Evolutionary conservation across 1,284 basidiomycete species (phyloP), one percentile per base, ranked within the genome.

Genomic region (Pyrrhoderma noxium): DNA sequence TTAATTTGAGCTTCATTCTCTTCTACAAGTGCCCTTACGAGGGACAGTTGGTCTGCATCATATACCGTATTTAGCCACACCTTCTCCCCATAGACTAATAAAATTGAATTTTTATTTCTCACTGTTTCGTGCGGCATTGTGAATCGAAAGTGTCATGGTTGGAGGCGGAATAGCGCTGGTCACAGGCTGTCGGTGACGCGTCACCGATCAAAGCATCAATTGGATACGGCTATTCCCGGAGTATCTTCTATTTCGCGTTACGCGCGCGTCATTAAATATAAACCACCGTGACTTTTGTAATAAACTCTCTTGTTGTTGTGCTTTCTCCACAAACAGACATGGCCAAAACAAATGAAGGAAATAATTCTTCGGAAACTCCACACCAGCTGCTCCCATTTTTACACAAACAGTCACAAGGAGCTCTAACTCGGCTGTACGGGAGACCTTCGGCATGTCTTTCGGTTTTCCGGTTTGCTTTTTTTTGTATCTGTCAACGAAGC

Each of bases 371-470:
- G 8, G 35, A 47, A 49, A 34, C 44, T 19, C 69, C 77, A 21
- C 86, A 90, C 63, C 71, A 79, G 2, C 66, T 89, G n/a, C 68
- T 89, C 22, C 79, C 83, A 1, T 97, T 96, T 67, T 74, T 99
- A 35, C 85, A 92, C 58, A 80, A 82, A 5, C 90, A 96, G 62
- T 87, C 90, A 0, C 86, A 91, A 62, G 85, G 79, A 45, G 87
- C 89, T 37, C 74, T 95, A 53, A 87, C 82, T 45, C 79, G 90
- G 44, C 74, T 98, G 45, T 99, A 96, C 66, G 79, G 85, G 61
- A 81, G 83, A 16, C 93, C 95, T 18, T 94, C 93, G 1, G 88
- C 90, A 65, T 96, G 93, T 69, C 79, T 99, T 31, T 91, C 93
- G 40, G 85, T 99, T 65, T 93, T 97, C 66, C 82, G 93, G 90